Evolutionary conservation across 2,329 filamentous ascomycete species (phyloP).

Genomic region (Salinomyces thailandicus): DNA sequence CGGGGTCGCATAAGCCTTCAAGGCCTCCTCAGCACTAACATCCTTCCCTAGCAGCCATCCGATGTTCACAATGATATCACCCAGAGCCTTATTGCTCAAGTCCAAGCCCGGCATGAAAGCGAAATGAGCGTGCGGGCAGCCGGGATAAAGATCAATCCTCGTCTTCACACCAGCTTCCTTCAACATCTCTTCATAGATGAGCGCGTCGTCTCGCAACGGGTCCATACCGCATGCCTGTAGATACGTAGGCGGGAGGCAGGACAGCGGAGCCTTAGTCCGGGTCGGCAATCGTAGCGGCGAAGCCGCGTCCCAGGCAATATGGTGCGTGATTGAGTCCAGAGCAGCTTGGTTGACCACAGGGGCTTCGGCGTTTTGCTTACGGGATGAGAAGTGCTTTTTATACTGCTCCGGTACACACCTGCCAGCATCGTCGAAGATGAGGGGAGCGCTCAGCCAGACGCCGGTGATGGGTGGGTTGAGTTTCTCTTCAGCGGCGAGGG

Average conservation of each 20-base stretch:
- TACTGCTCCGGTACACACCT: slow-evolving; percentile 32
- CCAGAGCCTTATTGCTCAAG: slow-evolving; percentile 16
- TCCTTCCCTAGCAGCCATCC: slow-evolving; percentile 26
- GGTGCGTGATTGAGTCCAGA: slow-evolving; percentile 8
- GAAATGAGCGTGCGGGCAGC: slow-evolving; percentile 35
- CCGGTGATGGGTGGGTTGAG: slow-evolving; percentile 38
- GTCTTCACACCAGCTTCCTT: slow-evolving; percentile 36
- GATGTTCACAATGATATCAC: slow-evolving; percentile 25
- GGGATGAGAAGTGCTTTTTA: slow-evolving; percentile 29
- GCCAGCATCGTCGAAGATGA: slow-evolving; percentile 21
- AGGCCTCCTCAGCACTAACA: slow-evolving; percentile 8
- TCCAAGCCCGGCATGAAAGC: slow-evolving; percentile 24
- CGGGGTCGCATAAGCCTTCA: background rate
- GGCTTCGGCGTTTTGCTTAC: slow-evolving; percentile 33
- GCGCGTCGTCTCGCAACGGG: slow-evolving; percentile 41
- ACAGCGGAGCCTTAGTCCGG: slow-evolving; percentile 23
- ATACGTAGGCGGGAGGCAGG: slow-evolving; percentile 36
- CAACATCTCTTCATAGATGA: slow-evolving; percentile 43
- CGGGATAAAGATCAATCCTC: slow-evolving; percentile 34
- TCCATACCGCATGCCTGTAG: slow-evolving; percentile 44
- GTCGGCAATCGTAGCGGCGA: slow-evolving; percentile 24
- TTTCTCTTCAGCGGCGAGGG: slow-evolving; percentile 30
- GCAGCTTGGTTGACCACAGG: slow-evolving; percentile 21
- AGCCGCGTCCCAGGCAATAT: slow-evolving; percentile 9
- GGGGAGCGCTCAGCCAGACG: slow-evolving; percentile 35